Conservation (phyloP, 2,329 filamentous ascomycete genomes). For the Hymenoscyphus occultus region DNA sequence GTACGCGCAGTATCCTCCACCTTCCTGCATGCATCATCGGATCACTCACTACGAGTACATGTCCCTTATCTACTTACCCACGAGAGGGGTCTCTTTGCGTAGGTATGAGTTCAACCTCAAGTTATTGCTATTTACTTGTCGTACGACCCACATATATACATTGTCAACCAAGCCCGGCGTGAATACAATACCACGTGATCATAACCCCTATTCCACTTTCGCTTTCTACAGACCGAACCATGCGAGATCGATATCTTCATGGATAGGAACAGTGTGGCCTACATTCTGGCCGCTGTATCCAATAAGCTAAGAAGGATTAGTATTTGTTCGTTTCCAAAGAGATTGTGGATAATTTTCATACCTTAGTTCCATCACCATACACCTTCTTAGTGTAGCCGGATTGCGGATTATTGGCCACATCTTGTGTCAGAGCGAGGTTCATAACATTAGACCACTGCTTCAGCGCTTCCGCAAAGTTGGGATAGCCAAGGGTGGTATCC, state of each 20-base stretch:
- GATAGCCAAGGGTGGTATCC: conserved; percentile 40
- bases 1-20: too few relatives aligned
- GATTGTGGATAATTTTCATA: too few relatives aligned
- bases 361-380: conserved; percentile 36
- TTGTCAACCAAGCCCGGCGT: too few relatives aligned
- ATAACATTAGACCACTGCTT: conserved; percentile 50
- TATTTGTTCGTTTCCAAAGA: too few relatives aligned
- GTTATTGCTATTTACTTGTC: too few relatives aligned
- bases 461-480: conserved; percentile 43
- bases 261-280: conserved; percentile 35
- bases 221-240: conserved; percentile 19
- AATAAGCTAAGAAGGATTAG: conserved; percentile 24
- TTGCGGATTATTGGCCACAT: conserved; percentile 32
- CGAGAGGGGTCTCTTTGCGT: too few relatives aligned
- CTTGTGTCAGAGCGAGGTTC: conserved; percentile 26
- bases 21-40: too few relatives aligned
- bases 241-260: conserved; percentile 32
- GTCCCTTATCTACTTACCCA: too few relatives aligned
- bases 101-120: too few relatives aligned
- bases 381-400: conserved; percentile 36
- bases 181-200: too few relatives aligned
- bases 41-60: too few relatives aligned
- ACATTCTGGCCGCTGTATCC: conserved; percentile 35
- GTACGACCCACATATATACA: too few relatives aligned
- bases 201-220: background rate